phyloP scores from a whole-genome alignment of 2,329 filamentous ascomycete species.

The Cercospora zeae-maydis region DNA sequence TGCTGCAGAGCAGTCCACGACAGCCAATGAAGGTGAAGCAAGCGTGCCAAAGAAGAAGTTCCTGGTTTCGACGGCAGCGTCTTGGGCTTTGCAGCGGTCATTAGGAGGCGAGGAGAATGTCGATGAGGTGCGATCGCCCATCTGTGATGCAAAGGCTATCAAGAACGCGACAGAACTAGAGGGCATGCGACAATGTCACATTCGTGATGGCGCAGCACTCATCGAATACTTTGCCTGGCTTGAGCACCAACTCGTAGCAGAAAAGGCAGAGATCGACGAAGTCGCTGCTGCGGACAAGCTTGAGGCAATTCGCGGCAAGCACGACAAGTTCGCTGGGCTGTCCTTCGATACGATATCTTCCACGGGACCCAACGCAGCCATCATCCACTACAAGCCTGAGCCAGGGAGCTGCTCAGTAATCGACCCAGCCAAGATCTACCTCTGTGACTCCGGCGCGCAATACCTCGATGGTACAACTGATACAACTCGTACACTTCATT shows the following conservation, averaged over 20 bases:
- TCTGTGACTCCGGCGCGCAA: conserved; percentile 97
- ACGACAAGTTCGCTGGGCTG: conserved; percentile 76
- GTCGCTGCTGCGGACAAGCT: conserved; percentile 90
- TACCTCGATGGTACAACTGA: conserved; percentile 95
- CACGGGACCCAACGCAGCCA: conserved; percentile 83
- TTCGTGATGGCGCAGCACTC: conserved; percentile 86
- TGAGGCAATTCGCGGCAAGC: conserved; percentile 66
- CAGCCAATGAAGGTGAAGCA: conserved; percentile 16
- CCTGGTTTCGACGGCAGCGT: conserved; percentile 80
- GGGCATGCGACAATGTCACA: conserved; percentile 91
- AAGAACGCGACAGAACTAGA: conserved; percentile 88
- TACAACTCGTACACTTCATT: conserved; percentile 89
- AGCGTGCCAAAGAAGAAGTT: conserved; percentile 59
- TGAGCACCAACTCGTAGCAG: conserved; percentile 72
- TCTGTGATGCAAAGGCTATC: conserved; percentile 86
- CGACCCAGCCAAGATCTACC: conserved; percentile 80
- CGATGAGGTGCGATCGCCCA: conserved; percentile 80
- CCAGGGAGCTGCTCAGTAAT: conserved; percentile 75
- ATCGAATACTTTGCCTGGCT: conserved; percentile 96
- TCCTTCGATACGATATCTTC: conserved; percentile 97
- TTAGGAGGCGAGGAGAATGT: conserved; percentile 82
- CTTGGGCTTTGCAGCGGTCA: conserved; percentile 85
- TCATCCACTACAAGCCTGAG: conserved; percentile 95
- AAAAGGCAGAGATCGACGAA: conserved; percentile 75
- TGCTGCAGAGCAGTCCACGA: conserved; percentile 41